phyloP scores from a whole-genome alignment of 2,329 filamentous ascomycete genomes.

The Penicillium fuscoglaucum region DNA sequence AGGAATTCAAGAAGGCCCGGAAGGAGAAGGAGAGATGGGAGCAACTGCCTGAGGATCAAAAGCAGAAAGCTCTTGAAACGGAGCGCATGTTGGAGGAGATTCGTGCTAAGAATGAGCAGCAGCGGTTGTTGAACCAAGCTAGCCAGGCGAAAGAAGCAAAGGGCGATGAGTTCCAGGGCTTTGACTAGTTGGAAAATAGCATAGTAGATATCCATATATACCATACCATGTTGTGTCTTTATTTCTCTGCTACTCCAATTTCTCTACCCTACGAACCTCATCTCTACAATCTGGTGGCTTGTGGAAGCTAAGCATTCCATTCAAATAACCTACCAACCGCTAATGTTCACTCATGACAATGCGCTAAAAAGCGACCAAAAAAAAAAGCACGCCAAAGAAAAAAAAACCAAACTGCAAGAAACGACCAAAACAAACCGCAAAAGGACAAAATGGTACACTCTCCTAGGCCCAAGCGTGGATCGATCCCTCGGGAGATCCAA shows the following conservation, averaged over 20 bases:
- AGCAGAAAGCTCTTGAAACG: conserved; percentile 62
- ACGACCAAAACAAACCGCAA: background rate
- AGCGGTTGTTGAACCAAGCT: conserved; percentile 22
- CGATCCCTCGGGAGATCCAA: background rate
- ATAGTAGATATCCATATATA: background rate
- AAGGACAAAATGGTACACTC: background rate
- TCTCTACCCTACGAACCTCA: background rate
- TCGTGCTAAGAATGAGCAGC: conserved; percentile 55
- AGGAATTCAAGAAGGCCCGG: conserved; percentile 65
- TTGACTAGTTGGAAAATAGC: conserved; percentile 42
- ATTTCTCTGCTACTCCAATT: background rate
- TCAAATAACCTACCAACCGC: background rate
- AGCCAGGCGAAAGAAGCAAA: conserved; percentile 20
- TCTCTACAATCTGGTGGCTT: background rate
- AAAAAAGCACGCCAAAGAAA: background rate
- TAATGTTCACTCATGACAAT: background rate
- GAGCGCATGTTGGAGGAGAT: conserved; percentile 65
- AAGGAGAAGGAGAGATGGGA: conserved; percentile 63
- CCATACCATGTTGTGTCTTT: background rate
- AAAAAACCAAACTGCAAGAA: background rate
- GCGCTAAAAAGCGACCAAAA: background rate
- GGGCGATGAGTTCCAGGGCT: conserved; percentile 58
- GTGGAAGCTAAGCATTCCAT: background rate
- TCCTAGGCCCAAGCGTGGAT: background rate
- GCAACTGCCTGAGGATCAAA: conserved; percentile 71